These are phyloP conservation scores for Ananas comosus DNA, from an alignment of 176 grass and related monocot species.

Conservation along the genomic window DNA sequence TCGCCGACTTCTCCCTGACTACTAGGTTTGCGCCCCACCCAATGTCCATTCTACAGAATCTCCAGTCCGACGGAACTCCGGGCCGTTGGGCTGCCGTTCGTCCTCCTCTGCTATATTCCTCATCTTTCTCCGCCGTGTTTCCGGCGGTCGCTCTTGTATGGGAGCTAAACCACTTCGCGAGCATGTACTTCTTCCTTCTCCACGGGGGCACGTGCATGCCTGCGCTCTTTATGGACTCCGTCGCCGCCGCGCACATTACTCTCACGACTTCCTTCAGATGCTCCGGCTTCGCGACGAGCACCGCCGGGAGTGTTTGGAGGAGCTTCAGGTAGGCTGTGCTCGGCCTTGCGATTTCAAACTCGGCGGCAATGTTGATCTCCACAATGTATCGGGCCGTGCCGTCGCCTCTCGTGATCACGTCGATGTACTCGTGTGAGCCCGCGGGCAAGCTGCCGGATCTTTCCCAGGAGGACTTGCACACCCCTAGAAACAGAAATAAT, in stretches of 20 bases:
- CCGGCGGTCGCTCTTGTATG: conserved; percentile 17
- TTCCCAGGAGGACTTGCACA: conserved; percentile 67
- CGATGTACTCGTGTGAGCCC: conserved; percentile 51
- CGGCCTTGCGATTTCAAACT: conserved; percentile 79
- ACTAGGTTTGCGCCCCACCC: conserved; percentile 14
- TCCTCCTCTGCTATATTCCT: too few relatives aligned
- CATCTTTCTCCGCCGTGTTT: too few relatives aligned
- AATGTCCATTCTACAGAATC: conserved; percentile 35
- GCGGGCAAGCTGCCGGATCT: conserved; percentile 20
- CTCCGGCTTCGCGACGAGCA: conserved; percentile 39
- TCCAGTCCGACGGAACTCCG: conserved; percentile 3
- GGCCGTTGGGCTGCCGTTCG: not conserved
- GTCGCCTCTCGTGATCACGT: conserved; percentile 16
- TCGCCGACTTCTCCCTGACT: not conserved
- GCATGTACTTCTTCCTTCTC: conserved; percentile 53
- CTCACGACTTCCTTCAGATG: conserved; percentile 32
- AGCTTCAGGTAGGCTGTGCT: conserved; percentile 35
- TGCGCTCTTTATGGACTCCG: conserved; percentile 49
- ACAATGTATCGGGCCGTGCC: conserved; percentile 42
- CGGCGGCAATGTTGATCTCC: conserved; percentile 40
- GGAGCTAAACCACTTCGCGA: conserved; percentile 56
- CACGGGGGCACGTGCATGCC: conserved; percentile 77
- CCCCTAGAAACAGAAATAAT: conserved; percentile 18
- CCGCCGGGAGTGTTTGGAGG: conserved; percentile 30
- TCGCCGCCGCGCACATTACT: conserved; percentile 55